Percentiles rank a stretch among this genome's conserved stretches.
Conservation (phyloP, 257 asterid species). For the Lithospermum erythrorhizon region DNA sequence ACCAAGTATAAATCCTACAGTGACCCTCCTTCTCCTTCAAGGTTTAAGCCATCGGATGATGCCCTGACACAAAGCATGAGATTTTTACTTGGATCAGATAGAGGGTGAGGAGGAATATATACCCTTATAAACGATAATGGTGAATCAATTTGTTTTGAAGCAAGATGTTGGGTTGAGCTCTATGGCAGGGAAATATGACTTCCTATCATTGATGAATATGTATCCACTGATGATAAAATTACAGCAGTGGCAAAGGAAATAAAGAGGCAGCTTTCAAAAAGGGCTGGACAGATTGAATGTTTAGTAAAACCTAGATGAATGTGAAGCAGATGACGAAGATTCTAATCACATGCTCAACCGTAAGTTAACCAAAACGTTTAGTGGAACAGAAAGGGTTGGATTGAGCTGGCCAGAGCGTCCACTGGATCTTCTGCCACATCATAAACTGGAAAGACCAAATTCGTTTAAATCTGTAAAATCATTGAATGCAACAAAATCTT, state of each 20-base stretch:
- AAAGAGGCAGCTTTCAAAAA: conserved; percentile 37
- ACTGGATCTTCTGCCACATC: conserved; percentile 50
- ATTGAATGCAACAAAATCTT: conserved; percentile 41
- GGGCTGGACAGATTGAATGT: conserved; percentile 44
- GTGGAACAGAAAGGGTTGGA: conserved; percentile 74
- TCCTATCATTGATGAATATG: conserved; percentile 14
- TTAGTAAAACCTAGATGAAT: conserved; percentile 31
- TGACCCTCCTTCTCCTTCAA: conserved; percentile 83
- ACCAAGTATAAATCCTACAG: conserved; percentile 70
- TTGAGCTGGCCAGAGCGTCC: conserved; percentile 94
- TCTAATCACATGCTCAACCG: conserved; percentile 21
- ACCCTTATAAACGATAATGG: conserved; percentile 44
- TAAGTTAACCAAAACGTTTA: conserved; percentile 35
- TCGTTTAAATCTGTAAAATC: conserved; percentile 37
- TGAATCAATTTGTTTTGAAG: conserved; percentile 18
- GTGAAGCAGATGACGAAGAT: conserved; percentile 29
- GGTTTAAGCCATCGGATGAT: conserved; percentile 67
- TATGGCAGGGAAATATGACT: conserved; percentile 6
- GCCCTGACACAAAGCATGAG: conserved; percentile 53
- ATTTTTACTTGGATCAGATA: conserved; percentile 49
- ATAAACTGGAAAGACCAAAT: conserved; percentile 39
- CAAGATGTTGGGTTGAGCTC: conserved; percentile 21
- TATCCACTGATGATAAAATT: conserved; percentile 11
- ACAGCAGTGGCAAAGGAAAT: conserved; percentile 19
- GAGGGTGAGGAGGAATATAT: conserved; percentile 63